Base-by-base conservation (phyloP, 176 grass and related monocot genomes). In the Areca catechu region DNA sequence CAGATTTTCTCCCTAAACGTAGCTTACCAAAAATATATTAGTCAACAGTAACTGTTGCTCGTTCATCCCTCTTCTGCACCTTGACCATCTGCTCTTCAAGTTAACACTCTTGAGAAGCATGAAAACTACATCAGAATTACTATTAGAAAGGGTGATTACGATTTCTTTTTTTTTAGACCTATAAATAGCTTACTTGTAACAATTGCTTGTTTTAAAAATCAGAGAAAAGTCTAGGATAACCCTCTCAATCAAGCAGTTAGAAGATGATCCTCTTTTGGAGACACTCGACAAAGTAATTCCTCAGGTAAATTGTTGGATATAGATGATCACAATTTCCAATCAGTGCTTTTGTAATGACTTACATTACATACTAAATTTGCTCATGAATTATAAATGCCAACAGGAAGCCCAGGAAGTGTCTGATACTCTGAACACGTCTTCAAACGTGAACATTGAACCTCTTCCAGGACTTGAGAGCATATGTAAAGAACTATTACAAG, bases 231-330 rank as follows among this genome's bases (percentile, higher is more conserved):
- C 84, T 58, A 87, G 83, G 75, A 91, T 97, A 73, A 71, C 50
- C 80, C 75, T 97, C 65, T 97, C 92, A 70, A 91, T 91, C 51
- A 97, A 71, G 63, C 92, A 91, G 69, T 29, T 97, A 68, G 92
- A 97, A 68, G 83, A 84, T 57, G 92, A 97, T 88, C 92, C 92
- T 81, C 48, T 96, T 15, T 48, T 90, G 65, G 81, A 80, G 65
- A 96, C 86, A 74, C 69, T 97, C 77, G 92, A 97, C 56, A 91
- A 91, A 90, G 78, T 90, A 68, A 91, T 91, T 82, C 80, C 83
- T 70, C 73, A 82, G 74, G 77, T 86, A 22, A 77, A 71, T 69
- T 67, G 19, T 50, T 10, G 34, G 9, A 28, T 16, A 30, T 22
- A 9, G 15, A 48, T 57, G 34, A 14, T 43, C 10, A 14, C 34